A percentile compares a stretch with the other conserved stretches of the same genome.
phyloP scores from a whole-genome alignment of 1,284 basidiomycete species.

The Melampsora americana region DNA sequence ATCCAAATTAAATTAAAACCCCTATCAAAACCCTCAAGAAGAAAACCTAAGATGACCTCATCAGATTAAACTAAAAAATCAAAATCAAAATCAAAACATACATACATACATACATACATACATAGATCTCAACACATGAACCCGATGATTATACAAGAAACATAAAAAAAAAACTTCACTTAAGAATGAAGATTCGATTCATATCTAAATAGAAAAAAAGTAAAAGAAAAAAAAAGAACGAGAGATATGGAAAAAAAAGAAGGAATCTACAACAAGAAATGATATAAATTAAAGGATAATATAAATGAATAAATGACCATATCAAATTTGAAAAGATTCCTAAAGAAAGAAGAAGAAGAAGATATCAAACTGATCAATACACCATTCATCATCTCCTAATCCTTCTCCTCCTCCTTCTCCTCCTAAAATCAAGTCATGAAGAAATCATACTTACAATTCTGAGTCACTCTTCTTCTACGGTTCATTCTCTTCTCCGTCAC shows the following conservation, averaged over 20 bases:
- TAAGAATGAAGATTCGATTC: background rate
- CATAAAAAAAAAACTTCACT: background rate
- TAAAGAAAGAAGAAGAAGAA: background rate
- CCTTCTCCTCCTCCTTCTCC: no score
- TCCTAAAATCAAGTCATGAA: no score
- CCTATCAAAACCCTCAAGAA: background rate
- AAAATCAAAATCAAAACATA: slow-evolving; percentile 3
- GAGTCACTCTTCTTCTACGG: background rate
- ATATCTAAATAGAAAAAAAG: background rate
- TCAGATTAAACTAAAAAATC: background rate
- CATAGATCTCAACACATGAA: background rate
- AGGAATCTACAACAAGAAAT: background rate
- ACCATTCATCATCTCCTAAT: no score
- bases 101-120: background rate
- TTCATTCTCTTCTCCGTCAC: slow-evolving; percentile 4
- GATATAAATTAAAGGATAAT: background rate
- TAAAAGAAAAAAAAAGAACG: background rate
- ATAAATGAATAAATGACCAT: background rate
- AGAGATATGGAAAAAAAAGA: background rate
- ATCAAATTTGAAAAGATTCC: background rate
- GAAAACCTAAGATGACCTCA: background rate
- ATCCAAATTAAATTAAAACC: background rate
- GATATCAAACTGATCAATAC: no score
- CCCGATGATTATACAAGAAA: background rate
- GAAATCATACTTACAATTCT: no score